Evolutionary conservation across 2,329 filamentous ascomycete genomes (phyloP), one percentile per base, ranked within the genome.

Genomic region (Atkinsonella texensis): DNA sequence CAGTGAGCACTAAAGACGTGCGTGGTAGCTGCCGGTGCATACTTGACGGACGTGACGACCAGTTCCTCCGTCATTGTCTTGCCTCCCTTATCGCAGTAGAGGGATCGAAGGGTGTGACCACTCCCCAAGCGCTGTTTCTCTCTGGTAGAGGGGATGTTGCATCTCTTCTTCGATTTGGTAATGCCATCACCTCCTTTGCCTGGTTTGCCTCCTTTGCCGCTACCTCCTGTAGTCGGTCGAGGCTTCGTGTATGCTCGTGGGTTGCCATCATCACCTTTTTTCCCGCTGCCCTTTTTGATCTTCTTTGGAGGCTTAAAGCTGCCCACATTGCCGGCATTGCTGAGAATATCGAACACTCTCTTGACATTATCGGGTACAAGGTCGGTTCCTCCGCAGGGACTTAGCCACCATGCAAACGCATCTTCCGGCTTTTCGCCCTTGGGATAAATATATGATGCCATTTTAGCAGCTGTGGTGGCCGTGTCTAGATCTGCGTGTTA

Each of bases 281-380:
- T 41, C 9, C 39, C 39, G n/a, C 39, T 15, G 39, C 39, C 39
- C 39, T 41, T 41, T 7, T 15, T 7, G 7, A 41, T 7, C 6
- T 41, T 41, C n/a, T 41, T 41, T 9, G 39, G 39, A 9, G 39
- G 6, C 5, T 15, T 7, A 15, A 41, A 41, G 39, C 39, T 41
- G 5, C 9, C 10, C 7, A 41, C 13, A 15, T 15, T 15, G 39
- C 17, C 39, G n/a, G 39, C 39, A 9, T 15, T 7, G 39, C n/a
- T 41, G 32, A 40, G 20, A 32, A 33, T 4, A 2, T 18, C 7
- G 9, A 23, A 43, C n/a, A n/a, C n/a, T n/a, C n/a, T n/a, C n/a
- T n/a, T n/a, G n/a, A n/a, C n/a, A n/a, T n/a, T n/a, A n/a, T 52
- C 51, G 8, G 51, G 51, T 32, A 52, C 47, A n/a, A 50, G 51